These are phyloP conservation scores for Sungouiozyma intestinalis DNA, from an alignment of 805 yeast genomes.

Conservation along the genomic window DNA sequence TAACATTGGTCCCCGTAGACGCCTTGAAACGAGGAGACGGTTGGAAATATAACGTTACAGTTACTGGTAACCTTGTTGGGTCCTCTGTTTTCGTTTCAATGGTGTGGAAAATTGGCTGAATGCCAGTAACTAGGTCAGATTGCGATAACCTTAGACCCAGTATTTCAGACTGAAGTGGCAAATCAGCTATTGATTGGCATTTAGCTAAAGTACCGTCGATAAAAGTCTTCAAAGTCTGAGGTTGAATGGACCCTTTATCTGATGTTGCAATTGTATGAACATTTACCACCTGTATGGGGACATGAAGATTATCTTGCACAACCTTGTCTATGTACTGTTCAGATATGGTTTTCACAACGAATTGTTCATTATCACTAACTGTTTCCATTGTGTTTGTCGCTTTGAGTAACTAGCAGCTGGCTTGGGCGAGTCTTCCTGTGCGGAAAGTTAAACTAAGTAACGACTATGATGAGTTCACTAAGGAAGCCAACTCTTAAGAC, in stretches of 20 bases:
- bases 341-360: conserved; percentile 2
- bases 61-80: conserved; percentile 1
- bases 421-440: neutral
- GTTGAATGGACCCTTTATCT: conserved; percentile 13
- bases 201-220: conserved; percentile 20
- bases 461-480: neutral
- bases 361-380: neutral
- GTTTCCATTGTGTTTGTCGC: neutral
- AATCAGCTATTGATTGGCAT: conserved; percentile 18
- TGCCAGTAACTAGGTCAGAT: conserved; percentile 5
- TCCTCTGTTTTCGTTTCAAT: neutral
- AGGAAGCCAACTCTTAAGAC: too few species aligned
- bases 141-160: conserved; percentile 21
- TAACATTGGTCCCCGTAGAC: conserved; percentile 90
- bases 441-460: neutral
- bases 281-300: conserved; percentile 19
- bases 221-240: conserved; percentile 16
- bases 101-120: conserved; percentile 5
- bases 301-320: conserved; percentile 9
- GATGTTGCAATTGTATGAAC: conserved; percentile 9
- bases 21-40: conserved; percentile 45
- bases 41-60: conserved; percentile 5
- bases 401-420: too few species aligned
- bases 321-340: conserved; percentile 6
- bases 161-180: conserved; percentile 19